These are phyloP conservation scores for Fusarium beomiforme DNA, from an alignment of 2,329 filamentous ascomycete genomes.

Conservation along the genomic window DNA sequence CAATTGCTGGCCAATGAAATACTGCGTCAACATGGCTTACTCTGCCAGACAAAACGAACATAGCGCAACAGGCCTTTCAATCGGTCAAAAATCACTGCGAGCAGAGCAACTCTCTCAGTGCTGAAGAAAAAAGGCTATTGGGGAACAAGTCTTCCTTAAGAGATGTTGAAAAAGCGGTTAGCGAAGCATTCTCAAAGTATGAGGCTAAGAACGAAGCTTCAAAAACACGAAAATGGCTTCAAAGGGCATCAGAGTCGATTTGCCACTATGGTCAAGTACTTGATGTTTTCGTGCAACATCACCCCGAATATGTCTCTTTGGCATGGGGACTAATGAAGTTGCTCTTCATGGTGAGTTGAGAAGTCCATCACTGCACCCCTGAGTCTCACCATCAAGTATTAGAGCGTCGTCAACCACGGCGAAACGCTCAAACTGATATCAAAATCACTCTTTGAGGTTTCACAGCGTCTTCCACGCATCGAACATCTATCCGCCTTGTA, in stretches of 20 bases:
- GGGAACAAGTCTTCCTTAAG: background rate
- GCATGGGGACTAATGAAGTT: conserved; percentile 22
- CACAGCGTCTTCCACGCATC: background rate
- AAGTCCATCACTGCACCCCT: accelerated
- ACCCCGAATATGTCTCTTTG: conserved; percentile 12
- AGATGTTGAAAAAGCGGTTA: background rate
- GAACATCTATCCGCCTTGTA: background rate
- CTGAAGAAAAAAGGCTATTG: background rate
- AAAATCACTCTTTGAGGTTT: background rate
- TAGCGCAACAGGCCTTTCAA: background rate
- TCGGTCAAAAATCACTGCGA: background rate
- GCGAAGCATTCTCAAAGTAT: background rate
- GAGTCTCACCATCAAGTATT: accelerated
- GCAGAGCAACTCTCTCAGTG: background rate
- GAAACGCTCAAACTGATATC: background rate
- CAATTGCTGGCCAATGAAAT: background rate
- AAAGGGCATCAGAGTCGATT: background rate
- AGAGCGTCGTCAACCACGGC: background rate
- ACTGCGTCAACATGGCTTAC: background rate
- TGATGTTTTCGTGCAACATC: conserved; percentile 18
- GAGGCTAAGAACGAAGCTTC: background rate
- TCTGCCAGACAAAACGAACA: background rate
- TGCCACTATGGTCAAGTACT: conserved; percentile 10
- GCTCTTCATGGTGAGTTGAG: background rate
- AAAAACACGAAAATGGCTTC: background rate